phyloP scores from a whole-genome alignment of 805 yeast species.

The Kodamaea leandrae region DNA sequence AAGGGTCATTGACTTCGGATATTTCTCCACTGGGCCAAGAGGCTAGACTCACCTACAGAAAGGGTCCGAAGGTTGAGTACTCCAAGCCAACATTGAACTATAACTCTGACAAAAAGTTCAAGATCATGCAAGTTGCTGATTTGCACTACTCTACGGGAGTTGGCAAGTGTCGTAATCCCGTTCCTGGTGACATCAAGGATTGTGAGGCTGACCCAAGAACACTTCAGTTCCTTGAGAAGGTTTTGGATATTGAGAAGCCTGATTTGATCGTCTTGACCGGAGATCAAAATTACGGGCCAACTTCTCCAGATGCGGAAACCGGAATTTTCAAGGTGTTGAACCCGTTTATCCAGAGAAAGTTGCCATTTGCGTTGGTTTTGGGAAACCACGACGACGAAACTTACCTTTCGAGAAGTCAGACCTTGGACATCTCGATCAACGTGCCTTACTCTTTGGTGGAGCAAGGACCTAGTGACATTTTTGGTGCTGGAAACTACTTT shows the following conservation, averaged over 20 bases:
- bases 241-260: constrained; percentile 74
- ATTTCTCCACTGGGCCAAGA: constrained; percentile 10
- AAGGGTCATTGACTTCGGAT: too few species aligned
- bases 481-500: constrained; percentile 82
- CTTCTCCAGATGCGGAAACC: constrained; percentile 76
- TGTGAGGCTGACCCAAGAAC: constrained; percentile 85
- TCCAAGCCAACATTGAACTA: constrained; percentile 30
- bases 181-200: constrained; percentile 46
- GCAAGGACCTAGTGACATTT: constrained; percentile 55
- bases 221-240: constrained; percentile 52
- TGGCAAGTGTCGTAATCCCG: constrained; percentile 76
- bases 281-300: constrained; percentile 83
- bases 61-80: constrained; percentile 33
- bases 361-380: constrained; percentile 81
- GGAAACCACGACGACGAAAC: constrained; percentile 97
- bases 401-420: constrained; percentile 52
- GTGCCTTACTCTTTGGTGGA: constrained; percentile 69
- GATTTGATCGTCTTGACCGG: constrained; percentile 86
- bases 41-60: constrained; percentile 29
- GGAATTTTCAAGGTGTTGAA: constrained; percentile 69
- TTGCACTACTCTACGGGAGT: constrained; percentile 80
- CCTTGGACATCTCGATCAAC: constrained; percentile 53
- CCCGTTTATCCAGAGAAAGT: constrained; percentile 64
- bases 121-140: constrained; percentile 86
- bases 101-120: constrained; percentile 49